These are phyloP conservation scores for Pachyrhizus erosus DNA, from an alignment of 306 rosid species.

Conservation along the genomic window DNA sequence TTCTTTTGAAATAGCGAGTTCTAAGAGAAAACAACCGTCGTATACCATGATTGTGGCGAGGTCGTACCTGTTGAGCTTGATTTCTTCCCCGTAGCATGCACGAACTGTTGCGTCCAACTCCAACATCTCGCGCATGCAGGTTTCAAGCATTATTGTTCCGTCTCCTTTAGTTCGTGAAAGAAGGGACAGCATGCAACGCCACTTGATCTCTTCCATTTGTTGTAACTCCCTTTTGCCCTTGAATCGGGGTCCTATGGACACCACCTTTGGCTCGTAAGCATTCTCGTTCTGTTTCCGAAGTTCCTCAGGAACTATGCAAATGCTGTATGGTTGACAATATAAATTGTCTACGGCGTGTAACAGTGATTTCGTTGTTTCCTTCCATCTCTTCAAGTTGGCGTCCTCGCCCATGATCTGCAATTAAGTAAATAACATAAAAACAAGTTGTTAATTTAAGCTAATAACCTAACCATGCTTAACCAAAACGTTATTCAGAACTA, in stretches of 20 bases:
- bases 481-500: too few relatives aligned
- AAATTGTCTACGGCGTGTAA: not conserved
- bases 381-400: not conserved
- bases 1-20: not conserved
- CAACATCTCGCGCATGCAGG: not conserved
- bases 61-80: not conserved
- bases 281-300: slow-evolving; percentile 24
- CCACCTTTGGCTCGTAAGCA: slow-evolving; percentile 28
- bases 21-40: not conserved
- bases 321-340: not conserved
- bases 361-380: not conserved
- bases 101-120: not conserved
- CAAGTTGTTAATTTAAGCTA: too few relatives aligned
- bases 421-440: too few relatives aligned
- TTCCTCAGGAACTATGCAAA: slow-evolving; percentile 26
- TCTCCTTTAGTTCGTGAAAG: not conserved
- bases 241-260: slow-evolving; percentile 39
- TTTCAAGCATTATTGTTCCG: not conserved
- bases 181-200: not conserved
- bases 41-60: not conserved
- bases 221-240: not conserved
- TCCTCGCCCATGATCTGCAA: not conserved
- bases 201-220: slow-evolving; percentile 36
- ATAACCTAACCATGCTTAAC: too few relatives aligned
- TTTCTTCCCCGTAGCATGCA: not conserved